Evolutionary conservation across 169 alveolate genomes (phyloP).

Genomic region (Prorocentrum cordatum): DNA sequence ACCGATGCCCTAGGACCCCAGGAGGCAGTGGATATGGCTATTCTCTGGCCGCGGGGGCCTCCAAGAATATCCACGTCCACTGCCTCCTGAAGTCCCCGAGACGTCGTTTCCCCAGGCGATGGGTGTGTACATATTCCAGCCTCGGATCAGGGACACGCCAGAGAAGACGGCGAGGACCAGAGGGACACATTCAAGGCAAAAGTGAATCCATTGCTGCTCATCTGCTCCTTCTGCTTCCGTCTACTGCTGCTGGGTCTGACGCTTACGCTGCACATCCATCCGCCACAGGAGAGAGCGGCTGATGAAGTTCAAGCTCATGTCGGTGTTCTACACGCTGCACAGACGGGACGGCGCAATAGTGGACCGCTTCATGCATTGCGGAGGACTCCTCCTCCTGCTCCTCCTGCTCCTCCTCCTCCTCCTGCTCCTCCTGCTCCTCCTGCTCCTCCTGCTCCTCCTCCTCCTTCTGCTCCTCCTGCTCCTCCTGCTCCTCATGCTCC

Average conservation of each 20-base stretch:
- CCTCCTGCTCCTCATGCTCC: too few relatives aligned
- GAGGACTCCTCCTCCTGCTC: slow-evolving; percentile 16
- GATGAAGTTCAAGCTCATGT: slow-evolving; percentile 45
- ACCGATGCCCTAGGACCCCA: not conserved
- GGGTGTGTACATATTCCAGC: too few relatives aligned
- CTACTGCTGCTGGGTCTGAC: not conserved
- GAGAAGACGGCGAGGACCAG: too few relatives aligned
- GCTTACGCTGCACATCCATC: too few relatives aligned
- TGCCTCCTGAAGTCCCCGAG: too few relatives aligned
- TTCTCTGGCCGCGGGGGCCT: not conserved
- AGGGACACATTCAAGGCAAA: too few relatives aligned
- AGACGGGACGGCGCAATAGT: slow-evolving; percentile 37
- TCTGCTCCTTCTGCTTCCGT: not conserved
- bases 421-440: not conserved
- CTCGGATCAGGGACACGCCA: too few relatives aligned
- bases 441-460: too few relatives aligned
- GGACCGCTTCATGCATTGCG: slow-evolving; percentile 35
- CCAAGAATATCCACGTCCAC: not conserved
- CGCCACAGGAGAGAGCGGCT: slow-evolving; percentile 16
- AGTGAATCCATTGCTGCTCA: not conserved
- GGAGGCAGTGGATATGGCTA: not conserved
- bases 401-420: not conserved
- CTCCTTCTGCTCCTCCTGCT: too few relatives aligned
- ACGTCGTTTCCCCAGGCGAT: too few relatives aligned
- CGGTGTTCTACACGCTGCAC: slow-evolving; percentile 45